Conservation (phyloP, 1,284 basidiomycete species). For the Coniferiporia weirii region DNA sequence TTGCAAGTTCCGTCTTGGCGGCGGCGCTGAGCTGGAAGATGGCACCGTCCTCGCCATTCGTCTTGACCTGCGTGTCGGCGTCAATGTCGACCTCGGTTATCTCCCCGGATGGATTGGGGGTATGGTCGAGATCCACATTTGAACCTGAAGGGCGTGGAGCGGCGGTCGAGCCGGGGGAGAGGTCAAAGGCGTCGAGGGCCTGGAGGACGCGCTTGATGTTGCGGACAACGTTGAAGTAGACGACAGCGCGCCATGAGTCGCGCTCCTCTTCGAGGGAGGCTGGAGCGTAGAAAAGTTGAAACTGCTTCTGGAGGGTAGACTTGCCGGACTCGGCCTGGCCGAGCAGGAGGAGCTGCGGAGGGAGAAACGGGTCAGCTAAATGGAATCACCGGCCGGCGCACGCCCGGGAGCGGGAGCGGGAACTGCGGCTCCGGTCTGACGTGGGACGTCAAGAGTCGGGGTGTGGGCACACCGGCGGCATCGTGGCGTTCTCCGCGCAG, state of each 20-base stretch:
- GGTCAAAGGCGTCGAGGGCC: conserved; percentile 63
- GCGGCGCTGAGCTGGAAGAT: conserved; percentile 19
- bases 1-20: conserved; percentile 40
- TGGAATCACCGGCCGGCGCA: background rate
- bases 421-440: no score
- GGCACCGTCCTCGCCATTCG: background rate
- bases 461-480: no score
- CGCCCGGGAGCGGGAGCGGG: no score
- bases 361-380: background rate
- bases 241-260: conserved; percentile 74
- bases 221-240: conserved; percentile 77
- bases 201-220: conserved; percentile 71
- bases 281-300: conserved; percentile 81
- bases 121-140: conserved; percentile 8
- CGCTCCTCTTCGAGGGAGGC: conserved; percentile 71
- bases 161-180: conserved; percentile 34
- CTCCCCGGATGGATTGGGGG: background rate
- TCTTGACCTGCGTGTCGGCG: background rate
- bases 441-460: no score
- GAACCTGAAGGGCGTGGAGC: conserved; percentile 17
- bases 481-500: no score
- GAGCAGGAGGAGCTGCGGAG: conserved; percentile 59
- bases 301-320: conserved; percentile 78
- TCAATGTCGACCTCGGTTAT: background rate
- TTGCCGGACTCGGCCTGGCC: conserved; percentile 82